Evolutionary conservation across 2,329 filamentous ascomycete genomes (phyloP).

Genomic region (Cladosporium cucumerinum): DNA sequence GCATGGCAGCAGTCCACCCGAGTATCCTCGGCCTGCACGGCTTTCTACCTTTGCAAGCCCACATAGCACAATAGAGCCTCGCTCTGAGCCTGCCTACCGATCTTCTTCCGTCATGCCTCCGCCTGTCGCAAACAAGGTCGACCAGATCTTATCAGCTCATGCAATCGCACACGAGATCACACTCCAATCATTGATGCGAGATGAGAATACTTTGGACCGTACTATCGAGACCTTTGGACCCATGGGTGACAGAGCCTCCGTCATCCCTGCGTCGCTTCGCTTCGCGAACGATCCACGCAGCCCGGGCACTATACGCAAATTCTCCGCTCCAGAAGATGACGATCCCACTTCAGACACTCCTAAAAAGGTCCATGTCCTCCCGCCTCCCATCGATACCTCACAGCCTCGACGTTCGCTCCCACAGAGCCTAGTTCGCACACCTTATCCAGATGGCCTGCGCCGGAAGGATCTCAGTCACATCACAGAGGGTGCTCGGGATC

Average conservation of each 20-base stretch:
- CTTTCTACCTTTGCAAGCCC: slow-evolving; percentile 8
- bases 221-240: slow-evolving; percentile 22
- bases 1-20: slow-evolving; percentile 20
- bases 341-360: background rate
- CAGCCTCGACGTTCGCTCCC: slow-evolving; percentile 25
- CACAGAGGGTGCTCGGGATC: slow-evolving; percentile 11
- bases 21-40: slow-evolving; percentile 18
- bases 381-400: slow-evolving; percentile 34
- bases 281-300: slow-evolving; percentile 25
- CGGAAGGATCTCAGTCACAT: slow-evolving; percentile 28
- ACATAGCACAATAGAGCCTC: slow-evolving; percentile 11
- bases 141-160: slow-evolving; percentile 30
- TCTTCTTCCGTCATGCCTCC: slow-evolving; percentile 15
- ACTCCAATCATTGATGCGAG: slow-evolving; percentile 31
- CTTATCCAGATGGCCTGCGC: slow-evolving; percentile 28
- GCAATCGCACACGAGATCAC: slow-evolving; percentile 34
- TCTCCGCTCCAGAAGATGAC: slow-evolving; percentile 5
- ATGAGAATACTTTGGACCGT: slow-evolving; percentile 26
- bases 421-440: slow-evolving; percentile 32
- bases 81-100: slow-evolving; percentile 15
- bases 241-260: slow-evolving; percentile 21
- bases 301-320: slow-evolving; percentile 18
- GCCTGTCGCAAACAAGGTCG: slow-evolving; percentile 21
- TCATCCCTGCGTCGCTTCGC: slow-evolving; percentile 24
- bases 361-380: slow-evolving; percentile 32